Evolutionary conservation across 208 protist genomes (phyloP).

Genomic region (Trypanosoma brucei): DNA sequence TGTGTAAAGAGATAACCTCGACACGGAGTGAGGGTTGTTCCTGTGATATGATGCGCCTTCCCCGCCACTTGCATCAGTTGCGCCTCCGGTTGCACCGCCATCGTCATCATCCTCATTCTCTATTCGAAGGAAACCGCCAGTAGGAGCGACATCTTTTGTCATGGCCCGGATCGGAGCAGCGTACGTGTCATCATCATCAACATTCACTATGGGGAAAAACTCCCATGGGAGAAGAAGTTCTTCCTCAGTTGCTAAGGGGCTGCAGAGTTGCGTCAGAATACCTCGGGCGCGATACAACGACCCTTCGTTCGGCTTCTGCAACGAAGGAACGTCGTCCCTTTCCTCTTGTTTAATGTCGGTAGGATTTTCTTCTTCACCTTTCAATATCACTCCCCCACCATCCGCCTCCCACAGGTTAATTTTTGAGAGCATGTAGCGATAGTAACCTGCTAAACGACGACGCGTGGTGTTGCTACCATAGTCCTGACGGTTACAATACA

Average conservation of each 20-base stretch:
- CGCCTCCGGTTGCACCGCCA: conserved; percentile 9
- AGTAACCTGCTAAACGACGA: conserved; percentile 46
- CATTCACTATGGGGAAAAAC: conserved; percentile 65
- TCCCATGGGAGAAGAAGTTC: conserved; percentile 71
- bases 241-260: conserved; percentile 28
- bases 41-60: background rate
- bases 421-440: conserved; percentile 57
- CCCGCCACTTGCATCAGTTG: conserved; percentile 1
- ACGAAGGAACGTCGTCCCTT: no score
- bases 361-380: conserved; percentile 3
- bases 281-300: conserved; percentile 44
- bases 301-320: background rate
- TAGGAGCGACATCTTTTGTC: conserved; percentile 18
- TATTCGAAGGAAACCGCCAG: conserved; percentile 15
- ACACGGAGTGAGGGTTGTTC: background rate
- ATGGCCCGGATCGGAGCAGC: conserved; percentile 43
- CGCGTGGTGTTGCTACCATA: conserved; percentile 12
- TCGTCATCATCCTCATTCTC: conserved; percentile 33
- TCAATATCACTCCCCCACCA: conserved; percentile 7
- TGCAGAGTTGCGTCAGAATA: conserved; percentile 71
- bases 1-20: conserved; percentile 63
- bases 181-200: conserved; percentile 62
- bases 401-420: conserved; percentile 38
- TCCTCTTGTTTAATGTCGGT: no score
- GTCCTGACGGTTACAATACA: conserved; percentile 76